Evolutionary conservation across 371 early-diverging fungal species (phyloP), one percentile per base, ranked within the genome.

Genomic region (Batkoa obscura): DNA sequence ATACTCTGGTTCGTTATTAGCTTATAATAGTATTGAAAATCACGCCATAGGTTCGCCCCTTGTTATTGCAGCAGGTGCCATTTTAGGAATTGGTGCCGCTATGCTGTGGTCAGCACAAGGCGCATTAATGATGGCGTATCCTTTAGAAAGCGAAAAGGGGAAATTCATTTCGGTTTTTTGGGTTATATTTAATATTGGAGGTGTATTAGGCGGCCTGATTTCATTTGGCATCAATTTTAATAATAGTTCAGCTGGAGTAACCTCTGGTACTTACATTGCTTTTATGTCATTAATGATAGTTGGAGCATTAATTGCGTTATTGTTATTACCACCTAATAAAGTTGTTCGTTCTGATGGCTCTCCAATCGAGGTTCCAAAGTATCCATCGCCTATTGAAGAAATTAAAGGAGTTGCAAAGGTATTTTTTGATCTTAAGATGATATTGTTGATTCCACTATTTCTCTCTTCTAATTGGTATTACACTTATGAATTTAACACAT

Each of bases 401-500:
- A 60, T 79, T 30, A 62, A 70, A 23, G 71, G 76, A 33, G 71
- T 81, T 38, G 23, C 79, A 12, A 63, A 62, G 43, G 73, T 82
- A 9, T 84, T 83, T 72, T 59, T 58, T 36, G 79, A 84, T 61
- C 75, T 74, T 71, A 69, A 70, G 56, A 69, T 83, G 67, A 60
- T 76, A 17, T 50, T 66, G 31, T 63, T 85, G 54, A 50, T 78
- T 13, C 84, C 84, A 42, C 69, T 82, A 64, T 82, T 79, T 63
- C 68, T 83, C 53, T 67, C 81, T 15, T 80, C 83, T 59, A 86
- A 86, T 60, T 83, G 79, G 72, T 73, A 80, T 68, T 84, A 83
- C 65, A 68, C 79, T 10, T 84, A 83, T 64, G 82, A 83, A 58
- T 76, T 77, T 59, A 68, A 64, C 59, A 41, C 59, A 62, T 56